These are phyloP conservation scores for Irpex sp. DNA, from an alignment of 1,284 basidiomycete species.

Conservation along the genomic window DNA sequence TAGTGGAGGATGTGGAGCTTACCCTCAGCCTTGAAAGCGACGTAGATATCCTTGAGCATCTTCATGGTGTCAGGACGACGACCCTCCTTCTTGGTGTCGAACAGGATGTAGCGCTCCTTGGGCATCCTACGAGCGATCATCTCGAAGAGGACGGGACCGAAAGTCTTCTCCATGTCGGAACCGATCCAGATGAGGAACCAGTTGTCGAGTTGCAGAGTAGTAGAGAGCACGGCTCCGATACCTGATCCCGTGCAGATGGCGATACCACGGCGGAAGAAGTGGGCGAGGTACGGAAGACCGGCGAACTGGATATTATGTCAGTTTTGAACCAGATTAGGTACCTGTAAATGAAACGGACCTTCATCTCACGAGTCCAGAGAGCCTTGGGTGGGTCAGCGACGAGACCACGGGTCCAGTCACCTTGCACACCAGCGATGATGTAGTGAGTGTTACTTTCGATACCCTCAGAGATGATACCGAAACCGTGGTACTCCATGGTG, in stretches of 20 bases:
- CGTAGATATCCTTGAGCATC: slow-evolving; percentile 30
- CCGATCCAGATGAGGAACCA: slow-evolving; percentile 58
- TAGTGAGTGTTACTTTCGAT: slow-evolving; percentile 54
- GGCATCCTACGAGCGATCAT: slow-evolving; percentile 45
- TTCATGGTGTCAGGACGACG: slow-evolving; percentile 37
- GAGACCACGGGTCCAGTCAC: slow-evolving; percentile 58
- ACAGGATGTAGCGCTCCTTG: slow-evolving; percentile 49
- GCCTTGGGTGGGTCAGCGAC: slow-evolving; percentile 52
- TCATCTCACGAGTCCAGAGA: slow-evolving; percentile 60
- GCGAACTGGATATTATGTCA: slow-evolving; percentile 24
- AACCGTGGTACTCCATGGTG: slow-evolving; percentile 62
- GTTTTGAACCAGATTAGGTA: no score
- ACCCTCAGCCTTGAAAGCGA: slow-evolving; percentile 36
- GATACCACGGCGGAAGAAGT: slow-evolving; percentile 33
- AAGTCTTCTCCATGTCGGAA: slow-evolving; percentile 33
- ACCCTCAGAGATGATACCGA: slow-evolving; percentile 64
- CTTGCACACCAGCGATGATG: slow-evolving; percentile 63
- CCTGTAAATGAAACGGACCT: slow-evolving; percentile 32
- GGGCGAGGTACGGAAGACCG: slow-evolving; percentile 34
- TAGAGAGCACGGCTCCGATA: slow-evolving; percentile 34
- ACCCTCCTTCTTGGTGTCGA: slow-evolving; percentile 54
- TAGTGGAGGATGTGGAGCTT: neutral
- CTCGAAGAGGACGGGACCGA: slow-evolving; percentile 32
- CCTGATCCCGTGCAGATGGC: slow-evolving; percentile 36
- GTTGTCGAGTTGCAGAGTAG: slow-evolving; percentile 25